These are phyloP conservation scores for Leishmania aethiopica DNA, from an alignment of 208 protist genomes.

Conservation along the genomic window DNA sequence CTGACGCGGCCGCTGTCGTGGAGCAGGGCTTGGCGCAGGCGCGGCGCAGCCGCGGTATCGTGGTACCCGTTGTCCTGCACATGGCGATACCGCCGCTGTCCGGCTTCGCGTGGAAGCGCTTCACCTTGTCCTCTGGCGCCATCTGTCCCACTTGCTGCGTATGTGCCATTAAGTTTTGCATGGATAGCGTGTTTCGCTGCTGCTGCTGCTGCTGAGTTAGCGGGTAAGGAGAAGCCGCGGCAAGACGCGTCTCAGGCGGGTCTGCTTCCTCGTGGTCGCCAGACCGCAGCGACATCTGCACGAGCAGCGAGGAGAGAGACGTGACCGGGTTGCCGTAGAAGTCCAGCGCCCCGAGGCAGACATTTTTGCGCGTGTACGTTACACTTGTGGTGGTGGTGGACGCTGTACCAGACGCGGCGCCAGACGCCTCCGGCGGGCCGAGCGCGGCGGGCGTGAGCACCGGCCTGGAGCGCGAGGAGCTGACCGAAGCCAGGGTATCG, in stretches of 20 bases:
- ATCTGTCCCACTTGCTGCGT: slow-evolving; percentile 35
- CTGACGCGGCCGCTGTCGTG: not conserved
- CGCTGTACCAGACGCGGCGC: slow-evolving; percentile 17
- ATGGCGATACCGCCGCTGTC: slow-evolving; percentile 1
- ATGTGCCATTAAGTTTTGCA: slow-evolving; percentile 39
- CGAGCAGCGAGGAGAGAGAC: slow-evolving; percentile 35
- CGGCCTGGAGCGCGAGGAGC: slow-evolving; percentile 26
- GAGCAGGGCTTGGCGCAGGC: slow-evolving; percentile 8
- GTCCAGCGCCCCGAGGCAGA: slow-evolving; percentile 30
- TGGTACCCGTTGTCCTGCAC: not conserved
- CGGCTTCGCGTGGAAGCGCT: slow-evolving; percentile 20
- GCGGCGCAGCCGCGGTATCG: slow-evolving; percentile 10
- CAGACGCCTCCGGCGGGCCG: not conserved
- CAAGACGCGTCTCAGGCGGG: slow-evolving; percentile 1
- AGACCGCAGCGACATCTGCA: slow-evolving; percentile 29
- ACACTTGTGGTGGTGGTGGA: slow-evolving; percentile 27
- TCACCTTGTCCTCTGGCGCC: slow-evolving; percentile 32
- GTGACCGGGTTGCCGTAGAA: slow-evolving; percentile 32
- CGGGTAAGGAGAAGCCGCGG: slow-evolving; percentile 1
- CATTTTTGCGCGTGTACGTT: slow-evolving; percentile 38
- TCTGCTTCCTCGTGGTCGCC: slow-evolving; percentile 29
- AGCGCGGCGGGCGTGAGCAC: slow-evolving; percentile 14
- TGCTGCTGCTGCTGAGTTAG: slow-evolving; percentile 21
- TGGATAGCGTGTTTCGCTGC: slow-evolving; percentile 26
- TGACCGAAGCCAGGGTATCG: slow-evolving; percentile 20